Base-by-base conservation (phyloP, 2,329 filamentous ascomycete genomes). In the Dothistroma septosporum region DNA sequence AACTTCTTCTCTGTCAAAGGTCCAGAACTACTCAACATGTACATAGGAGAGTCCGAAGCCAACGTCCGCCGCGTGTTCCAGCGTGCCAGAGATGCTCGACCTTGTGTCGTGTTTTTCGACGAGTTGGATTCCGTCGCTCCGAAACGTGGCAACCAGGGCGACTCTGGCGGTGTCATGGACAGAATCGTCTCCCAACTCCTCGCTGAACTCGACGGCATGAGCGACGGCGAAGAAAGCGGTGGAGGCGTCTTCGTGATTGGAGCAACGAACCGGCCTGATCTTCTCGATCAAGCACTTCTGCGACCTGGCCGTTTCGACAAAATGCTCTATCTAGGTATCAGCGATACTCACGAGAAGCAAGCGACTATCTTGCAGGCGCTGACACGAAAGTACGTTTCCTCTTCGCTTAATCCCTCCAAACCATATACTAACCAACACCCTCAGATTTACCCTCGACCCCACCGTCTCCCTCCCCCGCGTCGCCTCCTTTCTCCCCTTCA, bases 151-250 rank as follows among this genome's bases (percentile, higher is more conserved):
- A 97, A 97, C 71, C 93, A 97, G 76, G 94, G 94, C 53, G 94
- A 97, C 71, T 96, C 91, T 65, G 93, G 94, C 60, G 94, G 94
- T 72, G 94, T 97, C 59, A 97, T 97, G 93, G 94, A 97, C 74
- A 87, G 94, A 58, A 97, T 97, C 66, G 93, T 99, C 55, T 94
- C 89, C 61, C 94, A 97, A 78, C 80, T 99, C 49, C 84, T 99
- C 11, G 94, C 94, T 0, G 94, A 99, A 77, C 81, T 99, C 22
- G 94, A 99, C 73, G 94, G 94, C 55, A 99, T 99, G 94, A 97
- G 92, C 56, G 89, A 93, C 66, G 92, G 91, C 16, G 91, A 92
- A 61, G 91, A 92, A 65, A 85, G 83, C 53, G 84, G 80, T 10
- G 90, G 90, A 11, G 92, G 92, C 21, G 93, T 97, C 5, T 97